phyloP scores from a whole-genome alignment of 78 protist species.

The Chrysochromulina parva region DNA sequence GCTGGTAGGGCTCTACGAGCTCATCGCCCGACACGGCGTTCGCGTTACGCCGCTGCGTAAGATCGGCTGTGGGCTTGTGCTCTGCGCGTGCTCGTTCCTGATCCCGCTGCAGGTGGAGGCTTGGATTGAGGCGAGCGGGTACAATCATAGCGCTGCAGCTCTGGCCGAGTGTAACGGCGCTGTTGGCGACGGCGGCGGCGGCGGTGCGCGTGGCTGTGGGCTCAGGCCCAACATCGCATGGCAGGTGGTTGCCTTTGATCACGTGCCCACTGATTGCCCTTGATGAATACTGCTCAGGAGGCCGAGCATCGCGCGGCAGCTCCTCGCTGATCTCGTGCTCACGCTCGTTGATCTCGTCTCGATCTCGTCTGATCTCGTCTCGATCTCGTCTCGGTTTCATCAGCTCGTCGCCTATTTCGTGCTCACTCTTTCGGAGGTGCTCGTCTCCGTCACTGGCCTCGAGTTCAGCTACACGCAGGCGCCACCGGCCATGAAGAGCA shows the following conservation, averaged over 20 bases:
- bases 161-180: no score
- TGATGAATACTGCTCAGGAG: no score
- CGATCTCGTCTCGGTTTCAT: background rate
- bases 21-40: background rate
- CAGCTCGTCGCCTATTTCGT: background rate
- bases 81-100: background rate
- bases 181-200: no score
- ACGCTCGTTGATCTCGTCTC: background rate
- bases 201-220: no score
- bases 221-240: no score
- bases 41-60: background rate
- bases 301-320: no score
- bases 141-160: no score
- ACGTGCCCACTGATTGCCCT: no score
- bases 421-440: background rate
- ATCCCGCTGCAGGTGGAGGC: background rate
- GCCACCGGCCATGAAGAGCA: conserved; percentile 71
- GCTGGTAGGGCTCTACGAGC: background rate
- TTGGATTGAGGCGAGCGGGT: background rate
- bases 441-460: conserved; percentile 61
- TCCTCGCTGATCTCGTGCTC: background rate
- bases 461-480: conserved; percentile 78
- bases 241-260: no score
- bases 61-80: background rate
- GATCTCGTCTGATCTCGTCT: background rate